phyloP scores from a whole-genome alignment of 192 early-diverging fungal species.

The Coemansia sp. region DNA sequence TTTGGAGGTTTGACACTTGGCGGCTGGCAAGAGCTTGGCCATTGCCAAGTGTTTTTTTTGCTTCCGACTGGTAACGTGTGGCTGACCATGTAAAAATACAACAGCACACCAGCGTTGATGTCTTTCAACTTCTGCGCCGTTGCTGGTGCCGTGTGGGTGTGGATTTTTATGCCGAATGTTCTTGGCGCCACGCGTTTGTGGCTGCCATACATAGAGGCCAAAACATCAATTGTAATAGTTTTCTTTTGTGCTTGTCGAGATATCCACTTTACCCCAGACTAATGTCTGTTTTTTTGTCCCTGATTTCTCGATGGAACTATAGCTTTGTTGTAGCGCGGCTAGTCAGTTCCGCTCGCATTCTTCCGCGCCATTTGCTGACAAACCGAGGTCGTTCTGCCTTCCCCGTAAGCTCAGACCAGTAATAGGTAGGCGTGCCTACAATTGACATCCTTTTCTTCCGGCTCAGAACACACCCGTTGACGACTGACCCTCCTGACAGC shows the following conservation, averaged over 20 bases:
- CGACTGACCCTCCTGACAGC: neutral
- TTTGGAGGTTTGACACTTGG: neutral
- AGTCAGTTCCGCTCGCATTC: neutral
- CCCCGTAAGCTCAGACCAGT: neutral
- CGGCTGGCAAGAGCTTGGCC: neutral
- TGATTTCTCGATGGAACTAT: neutral
- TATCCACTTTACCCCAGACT: neutral
- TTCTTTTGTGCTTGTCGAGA: neutral
- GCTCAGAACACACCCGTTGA: neutral
- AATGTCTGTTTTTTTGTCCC: neutral
- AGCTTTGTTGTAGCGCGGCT: neutral
- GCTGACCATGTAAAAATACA: neutral
- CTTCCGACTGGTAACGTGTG: neutral
- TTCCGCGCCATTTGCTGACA: neutral
- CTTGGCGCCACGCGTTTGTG: constrained; percentile 2
- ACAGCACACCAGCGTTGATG: neutral
- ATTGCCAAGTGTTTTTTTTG: neutral
- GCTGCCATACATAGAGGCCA: neutral
- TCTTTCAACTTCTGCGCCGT: neutral
- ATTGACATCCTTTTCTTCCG: neutral
- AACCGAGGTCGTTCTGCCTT: neutral
- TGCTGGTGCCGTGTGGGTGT: neutral
- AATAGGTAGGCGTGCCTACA: neutral
- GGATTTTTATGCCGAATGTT: neutral
- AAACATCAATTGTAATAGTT: neutral